Base-by-base conservation (phyloP, 768 basidiomycete species). In the Agaricus subrufescens region DNA sequence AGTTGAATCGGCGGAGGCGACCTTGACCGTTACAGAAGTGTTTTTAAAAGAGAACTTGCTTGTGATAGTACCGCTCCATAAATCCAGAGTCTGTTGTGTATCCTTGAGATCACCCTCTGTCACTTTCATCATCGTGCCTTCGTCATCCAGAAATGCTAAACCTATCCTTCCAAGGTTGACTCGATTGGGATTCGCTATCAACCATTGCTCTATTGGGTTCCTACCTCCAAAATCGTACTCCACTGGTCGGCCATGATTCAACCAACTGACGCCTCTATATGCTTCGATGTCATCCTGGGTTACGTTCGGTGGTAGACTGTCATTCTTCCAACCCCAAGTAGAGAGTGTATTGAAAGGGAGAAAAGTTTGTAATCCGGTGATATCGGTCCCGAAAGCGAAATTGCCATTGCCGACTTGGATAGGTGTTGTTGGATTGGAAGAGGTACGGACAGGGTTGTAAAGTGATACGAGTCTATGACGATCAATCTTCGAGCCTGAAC, bases 281-380 rank as follows among this genome's bases (percentile, higher is more conserved):
- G 69, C 60, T n/a, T 75, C 67, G 3, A 82, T 65, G 54, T 82
- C 77, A 38, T 64, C 67, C 50, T 70, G 60, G 1, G 78, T 79
- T 50, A 69, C 66, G 4, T 72, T 73, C 1, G 66, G 56, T 1
- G 82, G 82, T 3, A 83, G 66, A 4, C 75, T 74, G 65, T 83
- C 81, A 65, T 82, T 83, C 64, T 83, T 83, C 80, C 80, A 83
- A 1, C 79, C 81, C 83, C 83, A 83, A 12, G 75, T 76, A 8
- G 81, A 79, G 71, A 85, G 73, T 58, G 73, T 83, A 9, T 76
- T 77, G 65, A 73, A 83, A 4, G 81, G 80, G 31, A 72, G 71
- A 67, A 83, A 76, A 0, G 82, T 83, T 64, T 85, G 83, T 14
- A 85, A 72, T 10, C 81, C 79, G 1, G 82, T 82, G 23, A 83